These are phyloP conservation scores for Suhomyces sp. DNA, from an alignment of 805 yeast genomes.

Conservation along the genomic window DNA sequence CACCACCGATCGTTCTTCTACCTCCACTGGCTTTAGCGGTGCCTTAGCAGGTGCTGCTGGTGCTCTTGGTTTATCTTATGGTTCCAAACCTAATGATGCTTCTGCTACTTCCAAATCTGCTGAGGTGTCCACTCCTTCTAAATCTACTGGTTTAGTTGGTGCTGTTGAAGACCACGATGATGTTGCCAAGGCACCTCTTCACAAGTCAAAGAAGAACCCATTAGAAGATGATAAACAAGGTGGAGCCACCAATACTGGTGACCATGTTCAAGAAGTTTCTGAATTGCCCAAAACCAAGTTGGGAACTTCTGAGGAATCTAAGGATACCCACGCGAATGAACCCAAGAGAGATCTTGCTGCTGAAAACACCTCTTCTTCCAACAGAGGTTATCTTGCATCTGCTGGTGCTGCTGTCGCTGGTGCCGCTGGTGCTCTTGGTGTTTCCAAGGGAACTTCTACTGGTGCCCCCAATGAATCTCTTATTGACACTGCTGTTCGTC, in stretches of 20 bases:
- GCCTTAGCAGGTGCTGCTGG: conserved; percentile 18
- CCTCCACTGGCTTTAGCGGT: conserved; percentile 11
- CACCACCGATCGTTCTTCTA: not conserved
- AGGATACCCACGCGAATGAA: not conserved
- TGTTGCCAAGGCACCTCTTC: conserved; percentile 14
- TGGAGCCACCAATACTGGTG: conserved; percentile 5
- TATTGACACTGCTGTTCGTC: conserved; percentile 19
- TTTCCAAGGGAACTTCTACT: not conserved
- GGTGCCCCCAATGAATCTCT: conserved; percentile 15
- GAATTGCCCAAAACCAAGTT: no score
- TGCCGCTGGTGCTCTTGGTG: conserved; percentile 20
- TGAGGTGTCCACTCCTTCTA: not conserved
- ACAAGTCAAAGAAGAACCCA: conserved; percentile 5
- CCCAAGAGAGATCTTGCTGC: no score
- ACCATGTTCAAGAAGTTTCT: conserved; percentile 20
- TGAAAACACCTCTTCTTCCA: conserved; percentile 1
- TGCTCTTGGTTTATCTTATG: conserved; percentile 11
- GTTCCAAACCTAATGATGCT: conserved; percentile 8
- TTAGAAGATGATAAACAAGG: conserved; percentile 1
- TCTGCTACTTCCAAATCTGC: not conserved
- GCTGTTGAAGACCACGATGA: conserved; percentile 18
- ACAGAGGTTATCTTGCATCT: conserved; percentile 9
- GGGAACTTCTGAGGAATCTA: conserved; percentile 1
- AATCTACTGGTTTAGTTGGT: conserved; percentile 1
- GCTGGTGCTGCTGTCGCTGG: conserved; percentile 19